These are phyloP conservation scores for Silene uniflora DNA, from an alignment of 148 eudicot species.

Conservation along the genomic window DNA sequence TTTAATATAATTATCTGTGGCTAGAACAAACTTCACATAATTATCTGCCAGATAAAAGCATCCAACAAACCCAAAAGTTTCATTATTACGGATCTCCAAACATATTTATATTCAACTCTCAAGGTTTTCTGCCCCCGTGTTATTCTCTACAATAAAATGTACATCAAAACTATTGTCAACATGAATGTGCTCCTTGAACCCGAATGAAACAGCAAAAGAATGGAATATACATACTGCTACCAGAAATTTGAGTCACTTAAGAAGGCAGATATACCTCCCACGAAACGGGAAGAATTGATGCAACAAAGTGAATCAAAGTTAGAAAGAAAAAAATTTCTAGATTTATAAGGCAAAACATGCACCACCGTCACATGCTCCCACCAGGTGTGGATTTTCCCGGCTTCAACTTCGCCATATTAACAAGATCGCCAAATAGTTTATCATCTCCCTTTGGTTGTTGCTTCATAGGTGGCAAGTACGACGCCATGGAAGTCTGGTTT, in stretches of 20 bases:
- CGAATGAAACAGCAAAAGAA: conserved; percentile 14
- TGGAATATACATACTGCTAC: conserved; percentile 22
- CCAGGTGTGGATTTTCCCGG: conserved; percentile 50
- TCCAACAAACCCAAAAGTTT: neutral
- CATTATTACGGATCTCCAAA: conserved; percentile 7
- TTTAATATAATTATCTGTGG: too few species aligned
- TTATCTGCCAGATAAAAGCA: neutral
- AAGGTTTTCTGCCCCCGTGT: conserved; percentile 6
- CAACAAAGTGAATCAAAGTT: conserved; percentile 11
- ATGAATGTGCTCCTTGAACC: conserved; percentile 15
- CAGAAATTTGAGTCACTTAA: conserved; percentile 2
- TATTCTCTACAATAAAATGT: conserved; percentile 26
- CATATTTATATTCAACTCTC: conserved; percentile 6
- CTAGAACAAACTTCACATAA: too few species aligned
- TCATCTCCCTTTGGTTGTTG: conserved; percentile 65
- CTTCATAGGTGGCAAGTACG: conserved; percentile 65
- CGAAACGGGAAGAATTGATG: conserved; percentile 10
- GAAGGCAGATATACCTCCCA: conserved; percentile 15
- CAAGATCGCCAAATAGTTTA: conserved; percentile 93
- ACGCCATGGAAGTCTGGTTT: conserved; percentile 37
- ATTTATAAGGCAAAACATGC: neutral
- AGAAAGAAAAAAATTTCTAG: conserved; percentile 13
- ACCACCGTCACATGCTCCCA: conserved; percentile 57
- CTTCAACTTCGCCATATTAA: conserved; percentile 73
- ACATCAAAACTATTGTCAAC: conserved; percentile 25